Percentiles rank a stretch among this genome's conserved stretches.
These are phyloP conservation scores for Venturia aucupariae DNA, from an alignment of 2,329 filamentous ascomycete genomes.

Conservation along the genomic window DNA sequence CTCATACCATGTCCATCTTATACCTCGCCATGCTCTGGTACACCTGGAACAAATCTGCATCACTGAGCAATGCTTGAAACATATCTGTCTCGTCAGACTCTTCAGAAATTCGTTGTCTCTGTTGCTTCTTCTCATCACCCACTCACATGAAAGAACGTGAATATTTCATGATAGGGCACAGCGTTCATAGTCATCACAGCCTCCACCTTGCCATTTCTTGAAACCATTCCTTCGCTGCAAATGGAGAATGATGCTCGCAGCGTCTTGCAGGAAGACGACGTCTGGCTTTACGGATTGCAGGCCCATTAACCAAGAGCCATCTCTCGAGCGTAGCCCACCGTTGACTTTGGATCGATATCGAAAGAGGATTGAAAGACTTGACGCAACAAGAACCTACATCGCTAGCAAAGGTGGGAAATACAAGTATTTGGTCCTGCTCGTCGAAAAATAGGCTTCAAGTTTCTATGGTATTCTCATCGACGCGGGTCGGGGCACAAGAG, in stretches of 20 bases:
- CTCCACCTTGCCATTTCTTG: not conserved
- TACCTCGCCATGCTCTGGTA: not conserved
- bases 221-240: not conserved
- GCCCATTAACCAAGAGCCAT: too few species aligned
- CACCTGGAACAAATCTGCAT: not conserved
- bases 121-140: not conserved
- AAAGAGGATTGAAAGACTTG: too few species aligned
- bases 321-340: too few species aligned
- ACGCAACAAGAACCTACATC: too few species aligned
- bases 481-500: too few species aligned
- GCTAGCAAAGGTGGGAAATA: too few species aligned
- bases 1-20: not conserved
- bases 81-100: not conserved
- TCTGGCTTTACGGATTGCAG: not conserved
- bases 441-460: too few species aligned
- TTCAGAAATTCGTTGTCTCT: not conserved
- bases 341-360: too few species aligned
- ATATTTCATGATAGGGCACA: not conserved
- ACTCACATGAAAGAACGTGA: not conserved
- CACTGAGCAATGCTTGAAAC: not conserved
- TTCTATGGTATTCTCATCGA: too few species aligned
- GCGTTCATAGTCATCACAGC: not conserved
- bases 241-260: not conserved
- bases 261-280: not conserved
- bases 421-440: too few species aligned